Percentiles rank a stretch among this genome's conserved stretches.
These are phyloP conservation scores for Nothophytophthora sp. DNA, from an alignment of 352 stramenopile genomes.

Conservation along the genomic window DNA sequence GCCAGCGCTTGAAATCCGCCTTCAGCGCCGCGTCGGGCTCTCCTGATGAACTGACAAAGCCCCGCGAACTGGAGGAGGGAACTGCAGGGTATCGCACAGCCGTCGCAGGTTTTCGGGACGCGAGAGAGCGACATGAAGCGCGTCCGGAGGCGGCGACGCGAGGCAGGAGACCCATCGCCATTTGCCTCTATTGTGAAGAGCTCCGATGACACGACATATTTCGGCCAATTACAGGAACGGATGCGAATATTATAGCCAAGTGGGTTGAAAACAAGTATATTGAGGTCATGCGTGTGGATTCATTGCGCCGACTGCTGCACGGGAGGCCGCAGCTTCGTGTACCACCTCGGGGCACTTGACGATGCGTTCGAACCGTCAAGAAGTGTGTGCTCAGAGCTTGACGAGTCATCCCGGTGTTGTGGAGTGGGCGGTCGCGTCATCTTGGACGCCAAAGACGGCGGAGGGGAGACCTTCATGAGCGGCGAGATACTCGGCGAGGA, in stretches of 20 bases:
- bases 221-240: slow-evolving; percentile 16
- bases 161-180: slow-evolving; percentile 1
- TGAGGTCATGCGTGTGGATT: too few relatives aligned
- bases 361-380: slow-evolving; percentile 7
- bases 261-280: too few relatives aligned
- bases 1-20: slow-evolving; percentile 64
- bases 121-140: too few relatives aligned
- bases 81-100: too few relatives aligned
- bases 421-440: slow-evolving; percentile 50
- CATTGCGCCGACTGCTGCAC: slow-evolving; percentile 3
- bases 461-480: slow-evolving; percentile 33
- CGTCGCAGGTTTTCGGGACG: slow-evolving; percentile 15
- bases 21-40: slow-evolving; percentile 50
- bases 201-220: too few relatives aligned
- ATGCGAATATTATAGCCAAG: not conserved
- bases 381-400: not conserved
- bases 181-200: too few relatives aligned
- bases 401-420: slow-evolving; percentile 5
- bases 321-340: slow-evolving; percentile 52
- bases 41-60: slow-evolving; percentile 20
- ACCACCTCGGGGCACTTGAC: slow-evolving; percentile 54
- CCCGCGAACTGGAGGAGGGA: not conserved
- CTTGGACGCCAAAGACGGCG: slow-evolving; percentile 34
- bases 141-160: slow-evolving; percentile 17
- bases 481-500: slow-evolving; percentile 5